Evolutionary conservation across 352 stramenopile genomes (phyloP).

Genomic region (Phytopythium chamaehyphon): DNA sequence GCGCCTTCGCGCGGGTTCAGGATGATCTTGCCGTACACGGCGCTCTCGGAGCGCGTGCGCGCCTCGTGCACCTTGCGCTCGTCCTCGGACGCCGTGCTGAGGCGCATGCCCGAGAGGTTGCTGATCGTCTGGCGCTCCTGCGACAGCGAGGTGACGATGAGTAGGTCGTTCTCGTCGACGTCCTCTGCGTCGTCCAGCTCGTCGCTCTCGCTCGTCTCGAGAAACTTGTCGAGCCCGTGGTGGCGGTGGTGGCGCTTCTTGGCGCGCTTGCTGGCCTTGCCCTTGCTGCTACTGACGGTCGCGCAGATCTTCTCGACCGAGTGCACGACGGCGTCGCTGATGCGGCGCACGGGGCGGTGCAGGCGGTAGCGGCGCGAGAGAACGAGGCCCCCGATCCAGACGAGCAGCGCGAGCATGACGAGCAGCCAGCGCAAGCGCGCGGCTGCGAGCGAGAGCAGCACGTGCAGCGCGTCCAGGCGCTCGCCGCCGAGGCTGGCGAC

Average conservation of each 20-base stretch:
- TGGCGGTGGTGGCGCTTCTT: not conserved
- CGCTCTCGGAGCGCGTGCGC: conserved; percentile 11
- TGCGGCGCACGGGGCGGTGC: conserved; percentile 42
- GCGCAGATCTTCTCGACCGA: conserved; percentile 21
- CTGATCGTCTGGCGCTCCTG: conserved; percentile 34
- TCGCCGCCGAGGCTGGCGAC: conserved; percentile 21
- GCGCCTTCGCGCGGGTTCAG: conserved; percentile 61
- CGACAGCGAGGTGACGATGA: conserved; percentile 72
- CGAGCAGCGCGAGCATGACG: conserved; percentile 27
- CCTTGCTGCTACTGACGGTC: conserved; percentile 5
- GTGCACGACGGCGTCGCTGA: conserved; percentile 15
- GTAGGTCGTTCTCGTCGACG: conserved; percentile 64
- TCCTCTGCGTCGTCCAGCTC: conserved; percentile 36
- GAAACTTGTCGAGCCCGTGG: conserved; percentile 4
- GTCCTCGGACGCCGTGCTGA: conserved; percentile 16
- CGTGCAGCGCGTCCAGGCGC: conserved; percentile 28
- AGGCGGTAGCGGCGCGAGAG: conserved; percentile 41
- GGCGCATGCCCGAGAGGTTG: not conserved
- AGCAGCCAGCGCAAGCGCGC: conserved; percentile 39
- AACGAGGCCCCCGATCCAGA: conserved; percentile 44
- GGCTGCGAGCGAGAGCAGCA: conserved; percentile 23
- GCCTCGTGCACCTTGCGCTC: conserved; percentile 21
- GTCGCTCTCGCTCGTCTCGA: conserved; percentile 9
- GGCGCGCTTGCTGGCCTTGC: conserved; percentile 4
- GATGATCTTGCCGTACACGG: conserved; percentile 44